phyloP scores from a whole-genome alignment of 768 basidiomycete species.

The Mycena epipterygia region DNA sequence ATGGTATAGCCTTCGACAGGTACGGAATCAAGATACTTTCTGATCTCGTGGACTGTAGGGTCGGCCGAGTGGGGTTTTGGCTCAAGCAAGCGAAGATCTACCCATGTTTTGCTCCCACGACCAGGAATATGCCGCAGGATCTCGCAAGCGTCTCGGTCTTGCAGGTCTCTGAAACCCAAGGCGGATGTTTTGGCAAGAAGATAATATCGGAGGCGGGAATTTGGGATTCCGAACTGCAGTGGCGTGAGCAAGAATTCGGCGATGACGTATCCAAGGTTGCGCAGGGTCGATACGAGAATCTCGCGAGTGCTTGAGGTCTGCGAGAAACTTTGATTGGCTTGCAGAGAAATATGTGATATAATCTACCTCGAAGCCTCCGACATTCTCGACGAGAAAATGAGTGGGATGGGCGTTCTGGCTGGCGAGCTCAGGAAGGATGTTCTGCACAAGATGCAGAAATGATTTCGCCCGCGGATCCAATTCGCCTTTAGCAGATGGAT shows the following conservation, averaged over 20 bases:
- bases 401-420: conserved; percentile 61
- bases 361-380: conserved; percentile 84
- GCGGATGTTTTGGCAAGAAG: conserved; percentile 73
- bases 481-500: conserved; percentile 71
- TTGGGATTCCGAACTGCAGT: conserved; percentile 84
- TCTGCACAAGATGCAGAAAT: conserved; percentile 78
- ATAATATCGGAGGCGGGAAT: conserved; percentile 87
- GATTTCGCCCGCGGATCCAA: conserved; percentile 82
- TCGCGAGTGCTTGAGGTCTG: conserved; percentile 77
- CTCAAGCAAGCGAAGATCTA: conserved; percentile 13
- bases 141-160: conserved; percentile 30
- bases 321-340: not conserved
- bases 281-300: conserved; percentile 66
- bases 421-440: conserved; percentile 72
- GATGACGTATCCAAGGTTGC: conserved; percentile 66
- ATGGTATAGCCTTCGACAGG: conserved; percentile 49
- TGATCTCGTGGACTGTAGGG: conserved; percentile 17
- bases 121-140: conserved; percentile 70
- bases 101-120: conserved; percentile 42
- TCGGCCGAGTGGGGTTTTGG: not conserved
- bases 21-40: conserved; percentile 30
- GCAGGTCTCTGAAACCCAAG: conserved; percentile 50
- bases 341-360: conserved; percentile 12
- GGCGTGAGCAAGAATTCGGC: conserved; percentile 80
- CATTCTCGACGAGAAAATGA: conserved; percentile 82